phyloP scores from a whole-genome alignment of 2,329 filamentous ascomycete genomes.

The Ophiostoma tasmaniense region DNA sequence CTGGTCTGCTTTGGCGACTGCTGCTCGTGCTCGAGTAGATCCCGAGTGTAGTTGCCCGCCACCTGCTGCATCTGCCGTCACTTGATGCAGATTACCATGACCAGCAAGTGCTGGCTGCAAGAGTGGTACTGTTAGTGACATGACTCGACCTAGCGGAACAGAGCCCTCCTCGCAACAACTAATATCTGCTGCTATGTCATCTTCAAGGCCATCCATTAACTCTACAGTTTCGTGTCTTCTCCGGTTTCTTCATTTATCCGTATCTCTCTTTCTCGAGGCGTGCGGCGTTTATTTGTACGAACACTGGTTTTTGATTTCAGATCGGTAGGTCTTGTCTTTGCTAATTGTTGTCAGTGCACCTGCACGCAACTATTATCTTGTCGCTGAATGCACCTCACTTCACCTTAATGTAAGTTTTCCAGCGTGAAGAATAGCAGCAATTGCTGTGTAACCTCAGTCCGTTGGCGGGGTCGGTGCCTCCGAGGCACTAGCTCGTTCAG shows the following conservation, averaged over 20 bases:
- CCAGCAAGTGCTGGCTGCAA: background rate
- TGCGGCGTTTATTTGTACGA: constrained; percentile 14
- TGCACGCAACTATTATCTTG: background rate
- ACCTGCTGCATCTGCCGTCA: background rate
- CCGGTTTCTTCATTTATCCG: constrained; percentile 7
- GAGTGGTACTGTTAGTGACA: background rate
- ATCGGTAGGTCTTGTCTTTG: constrained; percentile 5
- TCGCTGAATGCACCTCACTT: background rate
- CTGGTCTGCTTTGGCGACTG: background rate
- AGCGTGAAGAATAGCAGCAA: background rate
- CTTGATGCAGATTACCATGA: background rate
- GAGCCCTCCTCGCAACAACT: background rate
- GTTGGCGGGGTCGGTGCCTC: background rate
- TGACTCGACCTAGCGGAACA: background rate
- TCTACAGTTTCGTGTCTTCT: background rate
- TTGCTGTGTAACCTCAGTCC: background rate
- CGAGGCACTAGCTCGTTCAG: background rate
- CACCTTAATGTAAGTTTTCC: background rate
- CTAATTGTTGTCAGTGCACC: background rate
- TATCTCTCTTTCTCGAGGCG: constrained; percentile 12
- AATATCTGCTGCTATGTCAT: background rate
- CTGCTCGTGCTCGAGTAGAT: background rate
- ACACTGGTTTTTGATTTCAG: constrained; percentile 11
- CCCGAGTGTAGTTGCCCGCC: too few relatives aligned
- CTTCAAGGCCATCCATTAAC: background rate